phyloP scores from a whole-genome alignment of 2,329 filamentous ascomycete species.

The Trichoderma polysporum region DNA sequence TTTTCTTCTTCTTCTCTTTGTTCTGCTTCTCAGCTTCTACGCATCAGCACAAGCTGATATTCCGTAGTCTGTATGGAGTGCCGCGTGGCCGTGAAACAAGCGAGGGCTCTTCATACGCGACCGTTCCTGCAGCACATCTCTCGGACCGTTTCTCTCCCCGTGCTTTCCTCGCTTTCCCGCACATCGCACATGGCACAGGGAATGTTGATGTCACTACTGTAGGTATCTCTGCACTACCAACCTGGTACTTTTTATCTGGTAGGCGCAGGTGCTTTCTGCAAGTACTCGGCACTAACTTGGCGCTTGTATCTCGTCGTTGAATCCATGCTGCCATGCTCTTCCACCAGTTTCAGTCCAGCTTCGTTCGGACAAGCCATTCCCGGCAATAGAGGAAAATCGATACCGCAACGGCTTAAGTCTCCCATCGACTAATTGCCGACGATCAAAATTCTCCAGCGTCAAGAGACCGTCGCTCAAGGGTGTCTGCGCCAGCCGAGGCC shows the following conservation, averaged over 20 bases:
- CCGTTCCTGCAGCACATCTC: neutral
- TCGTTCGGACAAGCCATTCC: neutral
- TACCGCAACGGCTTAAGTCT: neutral
- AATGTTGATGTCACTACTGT: neutral
- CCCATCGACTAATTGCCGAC: constrained; percentile 5
- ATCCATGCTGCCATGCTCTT: neutral
- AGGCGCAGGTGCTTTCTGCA: neutral
- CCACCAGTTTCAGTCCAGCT: neutral
- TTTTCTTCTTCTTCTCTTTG: neutral
- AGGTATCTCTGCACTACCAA: neutral
- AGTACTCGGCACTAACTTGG: neutral
- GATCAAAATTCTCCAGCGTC: constrained; percentile 8
- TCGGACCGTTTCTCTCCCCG: constrained; percentile 6
- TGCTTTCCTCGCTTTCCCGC: constrained; percentile 8
- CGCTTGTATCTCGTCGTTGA: neutral
- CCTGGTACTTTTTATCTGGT: neutral
- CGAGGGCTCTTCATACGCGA: neutral
- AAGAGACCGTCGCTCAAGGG: neutral
- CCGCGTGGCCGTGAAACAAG: neutral
- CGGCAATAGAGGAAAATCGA: neutral
- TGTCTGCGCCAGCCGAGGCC: neutral
- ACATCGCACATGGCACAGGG: neutral
- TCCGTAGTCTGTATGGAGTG: neutral
- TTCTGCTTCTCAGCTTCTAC: neutral
- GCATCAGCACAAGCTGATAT: neutral